Base-by-base conservation (phyloP, 352 stramenopile species). In the Globisporangium echinulatum region DNA sequence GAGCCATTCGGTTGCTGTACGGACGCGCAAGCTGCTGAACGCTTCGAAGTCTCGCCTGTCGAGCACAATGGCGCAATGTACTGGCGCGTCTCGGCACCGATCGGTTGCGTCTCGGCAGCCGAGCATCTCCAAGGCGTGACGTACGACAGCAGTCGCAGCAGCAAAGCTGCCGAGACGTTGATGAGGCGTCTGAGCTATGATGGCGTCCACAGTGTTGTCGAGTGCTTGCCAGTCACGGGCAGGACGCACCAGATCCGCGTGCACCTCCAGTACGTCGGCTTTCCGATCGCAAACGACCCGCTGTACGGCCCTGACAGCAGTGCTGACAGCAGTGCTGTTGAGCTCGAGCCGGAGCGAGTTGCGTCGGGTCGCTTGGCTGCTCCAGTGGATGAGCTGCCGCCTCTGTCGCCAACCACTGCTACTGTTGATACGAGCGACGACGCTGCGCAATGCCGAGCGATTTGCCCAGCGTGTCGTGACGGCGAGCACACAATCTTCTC, bases 201-300 rank as follows among this genome's bases (percentile, higher is more conserved):
- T n/a, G 62, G 65, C 13, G 19, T 42, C 5, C 61, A 85, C 56
- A 91, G 86, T 44, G 62, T 98, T 48, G 79, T 98, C 8, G 73
- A 97, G 54, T 96, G 85, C 59, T 75, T 87, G 51, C 94, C 95
- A 42, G 67, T 90, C 25, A 98, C 96, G 8, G 96, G 96, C 6
- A 66, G 96, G 8, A 98, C 92, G 5, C 96, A 99, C 71, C 95
- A 99, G 73, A 97, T 98, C 66, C 86, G 96, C 37, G 72, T 98
- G 1, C 96, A 99, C 64, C 75, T 98, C 19, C 86, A 98, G 61
- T 72, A 85, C 54, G 51, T 93, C 19, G 79, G 75, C 5, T 85
- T 85, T 61, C 89, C 95, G 0, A 98, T 98, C 67, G 90, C 82
- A 15, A 98, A 98, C 64, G 93, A 98, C 64, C 88, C 93, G n/a